Conservation (phyloP, 305 asterid genomes). For the Ilex paraguariensis region DNA sequence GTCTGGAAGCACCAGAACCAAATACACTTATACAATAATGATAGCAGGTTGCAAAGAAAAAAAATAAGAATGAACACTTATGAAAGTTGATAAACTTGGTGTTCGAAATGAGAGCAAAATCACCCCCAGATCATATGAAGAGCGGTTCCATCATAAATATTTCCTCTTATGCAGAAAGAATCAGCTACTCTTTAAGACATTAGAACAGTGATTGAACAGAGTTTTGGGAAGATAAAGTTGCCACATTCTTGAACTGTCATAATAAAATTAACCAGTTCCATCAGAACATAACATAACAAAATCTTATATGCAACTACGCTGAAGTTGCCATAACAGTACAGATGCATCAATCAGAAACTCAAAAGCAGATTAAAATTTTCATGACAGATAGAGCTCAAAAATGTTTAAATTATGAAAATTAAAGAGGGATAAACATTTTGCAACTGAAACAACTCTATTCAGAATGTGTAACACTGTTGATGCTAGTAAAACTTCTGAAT, state of each 20-base stretch:
- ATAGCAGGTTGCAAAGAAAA: constrained; percentile 20
- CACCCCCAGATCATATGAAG: too few relatives aligned
- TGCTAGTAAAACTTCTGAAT: too few relatives aligned
- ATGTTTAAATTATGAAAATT: too few relatives aligned
- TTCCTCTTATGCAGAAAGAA: constrained; percentile 21
- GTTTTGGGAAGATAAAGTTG: constrained; percentile 45
- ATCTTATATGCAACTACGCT: not conserved
- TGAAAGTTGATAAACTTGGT: constrained; percentile 21
- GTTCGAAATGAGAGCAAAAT: constrained; percentile 1
- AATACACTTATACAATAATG: constrained; percentile 32
- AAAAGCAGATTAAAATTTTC: too few relatives aligned
- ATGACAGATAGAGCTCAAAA: too few relatives aligned
- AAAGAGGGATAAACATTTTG: too few relatives aligned
- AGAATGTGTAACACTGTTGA: too few relatives aligned
- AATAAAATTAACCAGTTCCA: constrained; percentile 8
- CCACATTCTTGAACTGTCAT: constrained; percentile 81
- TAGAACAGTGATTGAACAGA: constrained; percentile 54
- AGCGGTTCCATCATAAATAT: constrained; percentile 9
- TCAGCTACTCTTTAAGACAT: constrained; percentile 15
- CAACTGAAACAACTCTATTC: too few relatives aligned
- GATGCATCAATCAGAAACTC: too few relatives aligned
- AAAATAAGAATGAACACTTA: constrained; percentile 29
- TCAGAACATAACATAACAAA: constrained; percentile 2
- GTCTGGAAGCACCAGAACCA: constrained; percentile 36
- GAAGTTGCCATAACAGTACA: not conserved